Percentiles rank a stretch among this genome's conserved stretches.
Evolutionary conservation across 768 basidiomycete species (phyloP).

Genomic region (Boletus vermiculosoides): DNA sequence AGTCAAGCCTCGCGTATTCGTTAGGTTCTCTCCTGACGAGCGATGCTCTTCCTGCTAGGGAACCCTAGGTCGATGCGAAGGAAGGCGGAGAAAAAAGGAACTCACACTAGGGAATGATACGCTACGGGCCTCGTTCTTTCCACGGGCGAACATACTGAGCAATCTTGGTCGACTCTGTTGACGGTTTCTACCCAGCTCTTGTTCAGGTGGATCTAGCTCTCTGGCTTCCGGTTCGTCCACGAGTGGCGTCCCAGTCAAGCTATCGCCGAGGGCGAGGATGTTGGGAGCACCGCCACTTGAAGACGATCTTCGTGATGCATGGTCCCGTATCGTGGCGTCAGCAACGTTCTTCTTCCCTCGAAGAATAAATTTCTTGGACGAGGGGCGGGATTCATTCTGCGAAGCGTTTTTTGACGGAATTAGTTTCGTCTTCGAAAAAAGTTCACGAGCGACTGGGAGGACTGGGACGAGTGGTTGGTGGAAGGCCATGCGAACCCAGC

Average conservation of each 20-base stretch:
- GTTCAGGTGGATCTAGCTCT: conserved; percentile 19
- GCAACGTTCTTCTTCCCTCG: conserved; percentile 20
- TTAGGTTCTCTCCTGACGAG: conserved; percentile 3
- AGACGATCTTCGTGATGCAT: conserved; percentile 19
- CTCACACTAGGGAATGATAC: conserved; percentile 15
- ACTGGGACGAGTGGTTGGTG: conserved; percentile 78
- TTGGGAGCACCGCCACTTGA: conserved; percentile 15
- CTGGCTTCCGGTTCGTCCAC: conserved; percentile 44
- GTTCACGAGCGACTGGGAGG: conserved; percentile 73
- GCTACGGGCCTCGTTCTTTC: conserved; percentile 14
- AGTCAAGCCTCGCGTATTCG: conserved; percentile 1
- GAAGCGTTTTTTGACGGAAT: conserved; percentile 42
- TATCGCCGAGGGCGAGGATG: not conserved
- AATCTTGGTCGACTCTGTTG: conserved; percentile 31
- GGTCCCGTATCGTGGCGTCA: conserved; percentile 13
- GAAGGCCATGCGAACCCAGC: conserved; percentile 82
- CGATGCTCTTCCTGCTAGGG: conserved; percentile 4
- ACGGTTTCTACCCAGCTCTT: conserved; percentile 10
- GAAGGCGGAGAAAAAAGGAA: not conserved
- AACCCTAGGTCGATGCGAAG: not conserved
- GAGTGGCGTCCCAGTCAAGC: conserved; percentile 33
- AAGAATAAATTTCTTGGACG: conserved; percentile 21
- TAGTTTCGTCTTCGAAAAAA: conserved; percentile 76
- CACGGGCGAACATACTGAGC: conserved; percentile 30
- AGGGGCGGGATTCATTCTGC: conserved; percentile 28